Conservation (phyloP, 306 rosid genomes). For the Corylus americana region DNA sequence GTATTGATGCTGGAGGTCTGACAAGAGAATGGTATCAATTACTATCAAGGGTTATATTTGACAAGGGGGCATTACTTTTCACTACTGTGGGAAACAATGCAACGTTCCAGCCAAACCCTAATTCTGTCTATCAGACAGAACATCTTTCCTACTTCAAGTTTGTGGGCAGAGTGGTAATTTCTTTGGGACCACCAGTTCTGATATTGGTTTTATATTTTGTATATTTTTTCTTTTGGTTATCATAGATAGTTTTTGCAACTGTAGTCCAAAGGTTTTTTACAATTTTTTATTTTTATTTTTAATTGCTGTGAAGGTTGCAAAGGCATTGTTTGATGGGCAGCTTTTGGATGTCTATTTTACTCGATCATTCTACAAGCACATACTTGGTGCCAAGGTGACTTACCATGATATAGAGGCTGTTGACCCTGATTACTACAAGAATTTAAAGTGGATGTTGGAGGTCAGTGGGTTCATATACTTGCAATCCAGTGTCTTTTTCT, state of each 20-base stretch:
- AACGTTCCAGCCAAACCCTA: conserved; percentile 98
- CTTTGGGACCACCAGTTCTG: conserved; percentile 9
- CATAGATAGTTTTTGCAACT: background rate
- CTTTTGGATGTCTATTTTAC: conserved; percentile 98
- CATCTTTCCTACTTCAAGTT: conserved; percentile 98
- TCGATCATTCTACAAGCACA: conserved; percentile 96
- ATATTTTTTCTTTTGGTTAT: background rate
- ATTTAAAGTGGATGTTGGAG: conserved; percentile 99
- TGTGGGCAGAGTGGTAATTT: conserved; percentile 97
- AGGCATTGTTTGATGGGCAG: conserved; percentile 97
- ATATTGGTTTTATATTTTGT: background rate
- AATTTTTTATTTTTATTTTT: conserved; percentile 21
- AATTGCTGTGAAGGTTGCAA: conserved; percentile 76
- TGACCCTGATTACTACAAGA: conserved; percentile 97
- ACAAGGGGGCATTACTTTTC: conserved; percentile 96
- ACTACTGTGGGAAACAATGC: conserved; percentile 92
- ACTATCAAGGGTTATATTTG: conserved; percentile 91
- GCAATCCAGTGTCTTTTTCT: conserved; percentile 13
- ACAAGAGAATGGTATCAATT: conserved; percentile 99
- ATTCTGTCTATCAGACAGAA: conserved; percentile 96
- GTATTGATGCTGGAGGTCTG: conserved; percentile 99
- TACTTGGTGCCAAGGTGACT: conserved; percentile 95
- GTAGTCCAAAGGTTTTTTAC: background rate
- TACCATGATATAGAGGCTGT: conserved; percentile 99
- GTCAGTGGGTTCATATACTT: conserved; percentile 44